Base-by-base conservation (phyloP, 495 filamentous ascomycete species). In the Aspergillus carlsbadensis region DNA sequence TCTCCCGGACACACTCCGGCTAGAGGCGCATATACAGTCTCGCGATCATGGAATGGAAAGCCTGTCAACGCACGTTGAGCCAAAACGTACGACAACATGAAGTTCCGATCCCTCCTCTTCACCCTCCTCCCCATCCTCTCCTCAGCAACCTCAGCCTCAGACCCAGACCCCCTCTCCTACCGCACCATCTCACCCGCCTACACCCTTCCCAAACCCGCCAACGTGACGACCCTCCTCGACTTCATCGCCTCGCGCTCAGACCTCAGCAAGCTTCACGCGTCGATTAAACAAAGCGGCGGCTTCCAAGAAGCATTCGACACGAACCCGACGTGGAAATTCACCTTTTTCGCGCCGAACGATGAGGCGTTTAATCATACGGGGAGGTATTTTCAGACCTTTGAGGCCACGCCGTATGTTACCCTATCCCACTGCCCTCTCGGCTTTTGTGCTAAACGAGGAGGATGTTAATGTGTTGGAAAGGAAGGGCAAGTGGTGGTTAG, bases 401-500 rank as follows among this genome's bases (percentile, higher is more conserved):
- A 11, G 2, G 24, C 7, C 0, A 54, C 51, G 2, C 51, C 51
- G 51, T 54, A 26, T 39, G 35, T 44, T 10, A 0, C 33, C 8
- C 29, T 5, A 4, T 3, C 11, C 11, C 35, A 14, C 4, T 37
- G 17, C 15, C 11, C n/a, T 6, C 6, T 1, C 6, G 4, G 3
- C n/a, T 41, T n/a, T 41, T 18, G 14, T 15, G 17, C 15, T 41
- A 7, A 15, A 2, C 14, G 37, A 7, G 15, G 14, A 6, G 4
- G 11, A 13, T 17, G 3, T 18, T 17, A 37, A 13, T 18, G 37
- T 5, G 17, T 15, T 5, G 3, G 31, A 2, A 34, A 34, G 51
- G 20, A 54, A 54, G 11, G 51, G 51, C 3, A 44, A 54, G 10
- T 54, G 51, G 37, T 54, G 51, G 51, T 5, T 44, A 8, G 51